Conservation (phyloP, 441 rosid species). For the Syzygium malaccense region DNA sequence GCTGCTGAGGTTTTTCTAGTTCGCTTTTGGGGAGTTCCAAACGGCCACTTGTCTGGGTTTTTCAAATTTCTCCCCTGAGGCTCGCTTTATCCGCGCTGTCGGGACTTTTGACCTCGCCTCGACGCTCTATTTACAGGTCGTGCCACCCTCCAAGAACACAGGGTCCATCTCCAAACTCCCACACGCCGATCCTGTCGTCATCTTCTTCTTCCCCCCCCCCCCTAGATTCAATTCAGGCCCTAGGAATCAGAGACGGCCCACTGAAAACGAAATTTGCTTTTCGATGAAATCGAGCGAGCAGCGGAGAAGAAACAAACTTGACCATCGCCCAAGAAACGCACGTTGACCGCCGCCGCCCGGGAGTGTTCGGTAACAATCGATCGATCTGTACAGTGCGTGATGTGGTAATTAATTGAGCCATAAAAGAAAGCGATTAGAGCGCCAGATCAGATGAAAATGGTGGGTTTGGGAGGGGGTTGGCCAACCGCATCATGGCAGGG, state of each 20-base stretch:
- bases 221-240: not conserved
- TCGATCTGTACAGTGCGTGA: accelerated
- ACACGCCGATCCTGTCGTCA: not conserved
- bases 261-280: not conserved
- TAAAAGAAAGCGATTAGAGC: not conserved
- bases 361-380: not conserved
- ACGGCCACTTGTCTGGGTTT: conserved; percentile 45
- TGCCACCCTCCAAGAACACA: not conserved
- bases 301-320: not conserved
- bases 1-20: not conserved
- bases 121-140: not conserved
- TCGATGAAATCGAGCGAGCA: not conserved
- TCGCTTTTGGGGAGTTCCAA: conserved; percentile 18
- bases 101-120: not conserved
- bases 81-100: not conserved
- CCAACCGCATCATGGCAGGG: not conserved
- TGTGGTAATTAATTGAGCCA: not conserved
- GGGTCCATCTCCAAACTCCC: not conserved
- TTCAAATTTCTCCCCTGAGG: not conserved
- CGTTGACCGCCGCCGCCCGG: not conserved
- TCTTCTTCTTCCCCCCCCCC: not conserved
- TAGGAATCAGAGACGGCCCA: not conserved
- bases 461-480: not conserved
- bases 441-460: not conserved
- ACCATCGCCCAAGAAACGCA: not conserved